Conservation (phyloP, 768 basidiomycete species). For the Mycena polygramma region DNA sequence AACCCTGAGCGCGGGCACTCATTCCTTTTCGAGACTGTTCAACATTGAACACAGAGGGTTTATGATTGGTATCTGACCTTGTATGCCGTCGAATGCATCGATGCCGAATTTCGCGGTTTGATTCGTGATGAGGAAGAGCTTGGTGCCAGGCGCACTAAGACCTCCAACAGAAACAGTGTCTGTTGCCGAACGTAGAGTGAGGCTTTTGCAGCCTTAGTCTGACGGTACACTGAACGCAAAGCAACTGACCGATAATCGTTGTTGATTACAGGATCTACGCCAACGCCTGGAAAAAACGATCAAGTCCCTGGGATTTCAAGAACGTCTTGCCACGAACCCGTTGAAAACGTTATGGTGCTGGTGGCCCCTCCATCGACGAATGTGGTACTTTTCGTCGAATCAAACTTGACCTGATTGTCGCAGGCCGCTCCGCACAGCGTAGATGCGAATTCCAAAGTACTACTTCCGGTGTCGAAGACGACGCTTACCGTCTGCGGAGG, state of each 20-base stretch:
- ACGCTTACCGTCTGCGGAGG: constrained; percentile 64
- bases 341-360: constrained; percentile 63
- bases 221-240: not conserved
- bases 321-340: constrained; percentile 47
- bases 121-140: constrained; percentile 64
- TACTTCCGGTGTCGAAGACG: constrained; percentile 71
- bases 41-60: not conserved
- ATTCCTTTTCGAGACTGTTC: constrained; percentile 53
- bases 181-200: constrained; percentile 58
- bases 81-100: constrained; percentile 70
- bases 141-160: constrained; percentile 51
- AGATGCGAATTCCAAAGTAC: constrained; percentile 29
- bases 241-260: constrained; percentile 50
- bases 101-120: constrained; percentile 66
- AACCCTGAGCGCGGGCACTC: constrained; percentile 62
- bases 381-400: constrained; percentile 63
- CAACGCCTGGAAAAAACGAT: constrained; percentile 44
- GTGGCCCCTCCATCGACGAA: constrained; percentile 60
- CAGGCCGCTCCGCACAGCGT: constrained; percentile 62
- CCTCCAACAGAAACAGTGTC: constrained; percentile 67
- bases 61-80: constrained; percentile 48
- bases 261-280: constrained; percentile 66
- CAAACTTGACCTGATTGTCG: constrained; percentile 59
- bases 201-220: constrained; percentile 32
- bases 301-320: not conserved